These are phyloP conservation scores for Magnusiomyces magnusii DNA, from an alignment of 1,139 yeast species.

Conservation along the genomic window DNA sequence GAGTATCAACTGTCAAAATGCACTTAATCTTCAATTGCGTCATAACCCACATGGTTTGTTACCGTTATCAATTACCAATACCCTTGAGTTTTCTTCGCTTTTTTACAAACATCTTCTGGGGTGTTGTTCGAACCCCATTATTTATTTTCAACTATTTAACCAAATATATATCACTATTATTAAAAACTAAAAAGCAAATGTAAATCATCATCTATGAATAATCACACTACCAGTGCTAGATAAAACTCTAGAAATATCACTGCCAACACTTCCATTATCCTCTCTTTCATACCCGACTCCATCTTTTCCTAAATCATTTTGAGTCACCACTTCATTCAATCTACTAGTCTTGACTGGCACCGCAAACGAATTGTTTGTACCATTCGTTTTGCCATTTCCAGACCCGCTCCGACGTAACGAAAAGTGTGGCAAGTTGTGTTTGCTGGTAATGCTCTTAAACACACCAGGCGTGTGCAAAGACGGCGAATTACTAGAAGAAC, in stretches of 20 bases:
- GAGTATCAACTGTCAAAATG: no score
- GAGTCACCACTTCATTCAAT: background rate
- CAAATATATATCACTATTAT: background rate
- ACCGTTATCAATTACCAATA: no score
- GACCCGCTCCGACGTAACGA: background rate
- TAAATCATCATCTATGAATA: background rate
- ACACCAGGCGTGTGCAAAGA: background rate
- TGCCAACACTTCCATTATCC: background rate
- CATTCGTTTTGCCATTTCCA: background rate
- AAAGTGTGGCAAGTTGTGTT: background rate
- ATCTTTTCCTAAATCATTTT: background rate
- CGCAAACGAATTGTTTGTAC: background rate
- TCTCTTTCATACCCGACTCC: background rate
- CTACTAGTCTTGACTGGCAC: background rate
- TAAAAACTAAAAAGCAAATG: no score
- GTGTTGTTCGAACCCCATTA: no score
- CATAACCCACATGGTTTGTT: no score
- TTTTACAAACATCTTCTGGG: no score
- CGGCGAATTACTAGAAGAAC: background rate
- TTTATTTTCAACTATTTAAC: no score
- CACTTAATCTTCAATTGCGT: no score
- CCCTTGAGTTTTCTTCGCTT: no score
- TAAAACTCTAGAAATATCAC: background rate
- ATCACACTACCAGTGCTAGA: slow-evolving; percentile 5
- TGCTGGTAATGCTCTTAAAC: background rate